phyloP scores from a whole-genome alignment of 148 eudicot species.

The Amaranthus palmeri region DNA sequence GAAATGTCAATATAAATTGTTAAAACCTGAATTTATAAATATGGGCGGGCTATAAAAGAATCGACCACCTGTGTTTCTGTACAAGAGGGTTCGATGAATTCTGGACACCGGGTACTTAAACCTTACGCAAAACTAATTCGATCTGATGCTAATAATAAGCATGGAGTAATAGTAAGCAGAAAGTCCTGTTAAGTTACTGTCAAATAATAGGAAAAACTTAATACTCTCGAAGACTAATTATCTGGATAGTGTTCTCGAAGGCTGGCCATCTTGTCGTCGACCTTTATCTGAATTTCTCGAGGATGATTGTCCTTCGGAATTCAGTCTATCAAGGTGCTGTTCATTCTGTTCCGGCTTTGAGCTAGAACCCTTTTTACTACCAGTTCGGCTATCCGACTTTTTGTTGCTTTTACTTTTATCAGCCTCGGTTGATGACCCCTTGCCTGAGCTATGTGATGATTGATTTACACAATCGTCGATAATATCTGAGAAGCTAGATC shows the following conservation, averaged over 20 bases:
- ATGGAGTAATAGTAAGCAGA: background rate
- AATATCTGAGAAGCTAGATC: conserved; percentile 17
- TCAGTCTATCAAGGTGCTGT: conserved; percentile 43
- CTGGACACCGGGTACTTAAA: conserved; percentile 8
- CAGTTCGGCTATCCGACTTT: conserved; percentile 6
- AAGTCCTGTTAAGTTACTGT: background rate
- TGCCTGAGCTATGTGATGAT: conserved; percentile 21
- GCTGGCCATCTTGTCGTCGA: conserved; percentile 33
- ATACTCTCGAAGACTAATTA: conserved; percentile 27
- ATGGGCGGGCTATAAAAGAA: conserved; percentile 15
- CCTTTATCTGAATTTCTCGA: conserved; percentile 40
- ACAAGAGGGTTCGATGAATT: conserved; percentile 24
- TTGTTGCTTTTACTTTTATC: conserved; percentile 9
- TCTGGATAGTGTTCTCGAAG: conserved; percentile 45
- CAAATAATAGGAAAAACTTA: background rate
- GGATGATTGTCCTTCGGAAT: conserved; percentile 44
- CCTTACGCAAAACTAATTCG: conserved; percentile 5
- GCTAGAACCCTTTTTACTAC: conserved; percentile 18
- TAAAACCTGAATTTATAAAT: conserved; percentile 7
- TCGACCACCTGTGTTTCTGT: conserved; percentile 32
- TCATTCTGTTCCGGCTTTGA: conserved; percentile 29
- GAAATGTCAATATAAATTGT: background rate
- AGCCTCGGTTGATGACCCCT: conserved; percentile 24
- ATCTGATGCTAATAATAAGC: conserved; percentile 9
- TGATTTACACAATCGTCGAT: conserved; percentile 17